Conservation (phyloP, 2,329 filamentous ascomycete genomes). For the Tolypocladium endophyticum region DNA sequence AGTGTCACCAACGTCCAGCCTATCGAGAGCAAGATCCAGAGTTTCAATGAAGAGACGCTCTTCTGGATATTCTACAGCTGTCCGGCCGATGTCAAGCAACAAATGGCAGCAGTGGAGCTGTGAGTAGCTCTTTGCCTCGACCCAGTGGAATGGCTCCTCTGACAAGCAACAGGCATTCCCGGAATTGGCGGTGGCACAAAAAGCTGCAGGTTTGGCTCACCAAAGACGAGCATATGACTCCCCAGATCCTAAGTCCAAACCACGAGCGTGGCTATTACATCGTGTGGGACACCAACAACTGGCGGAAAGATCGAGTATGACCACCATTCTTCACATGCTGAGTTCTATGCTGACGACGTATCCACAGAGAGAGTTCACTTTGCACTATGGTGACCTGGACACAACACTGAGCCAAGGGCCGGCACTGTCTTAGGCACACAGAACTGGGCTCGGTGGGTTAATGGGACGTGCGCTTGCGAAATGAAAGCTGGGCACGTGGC, state of each 20-base stretch:
- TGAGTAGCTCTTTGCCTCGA: conserved; percentile 22
- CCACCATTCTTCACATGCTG: conserved; percentile 10
- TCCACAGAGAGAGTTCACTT: conserved; percentile 44
- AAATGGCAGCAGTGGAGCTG: conserved; percentile 53
- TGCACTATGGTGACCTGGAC: conserved; percentile 53
- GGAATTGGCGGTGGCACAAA: conserved; percentile 62
- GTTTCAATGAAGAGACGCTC: conserved; percentile 58
- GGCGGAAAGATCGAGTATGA: conserved; percentile 53
- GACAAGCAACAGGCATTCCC: conserved; percentile 37
- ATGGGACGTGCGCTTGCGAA: conserved; percentile 2
- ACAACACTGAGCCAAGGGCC: conserved; percentile 27
- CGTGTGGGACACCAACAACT: conserved; percentile 52
- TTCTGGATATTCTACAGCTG: conserved; percentile 63
- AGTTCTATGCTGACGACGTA: conserved; percentile 2
- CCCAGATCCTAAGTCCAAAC: conserved; percentile 44
- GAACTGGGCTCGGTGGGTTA: background rate
- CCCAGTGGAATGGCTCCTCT: background rate
- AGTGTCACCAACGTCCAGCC: conserved; percentile 55
- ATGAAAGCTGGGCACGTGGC: conserved; percentile 6
- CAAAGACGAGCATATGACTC: conserved; percentile 56
- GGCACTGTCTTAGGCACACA: conserved; percentile 13
- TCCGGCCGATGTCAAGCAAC: conserved; percentile 51
- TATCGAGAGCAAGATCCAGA: conserved; percentile 54
- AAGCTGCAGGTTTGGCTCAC: conserved; percentile 56
- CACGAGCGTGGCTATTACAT: conserved; percentile 58